These are phyloP conservation scores for Juncus effusus DNA, from an alignment of 176 grass and related monocot genomes.

Conservation along the genomic window DNA sequence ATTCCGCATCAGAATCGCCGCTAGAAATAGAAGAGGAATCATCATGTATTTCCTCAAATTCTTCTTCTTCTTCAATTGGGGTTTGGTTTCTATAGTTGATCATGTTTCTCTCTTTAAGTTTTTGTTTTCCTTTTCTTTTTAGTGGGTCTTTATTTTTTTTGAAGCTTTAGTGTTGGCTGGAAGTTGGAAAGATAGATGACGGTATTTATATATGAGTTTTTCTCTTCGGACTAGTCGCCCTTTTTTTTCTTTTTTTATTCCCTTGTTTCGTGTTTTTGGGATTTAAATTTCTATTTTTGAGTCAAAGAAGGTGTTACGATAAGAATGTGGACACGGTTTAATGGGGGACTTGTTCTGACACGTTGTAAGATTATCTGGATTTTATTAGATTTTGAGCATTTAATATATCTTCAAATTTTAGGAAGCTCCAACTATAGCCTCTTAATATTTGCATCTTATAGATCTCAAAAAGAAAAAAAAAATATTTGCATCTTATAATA, in stretches of 20 bases:
- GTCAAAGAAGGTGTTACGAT: background rate
- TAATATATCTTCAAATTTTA: background rate
- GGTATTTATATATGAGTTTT: too few relatives aligned
- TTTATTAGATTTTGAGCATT: background rate
- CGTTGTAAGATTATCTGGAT: background rate
- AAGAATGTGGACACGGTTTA: background rate
- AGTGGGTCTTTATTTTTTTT: conserved; percentile 25
- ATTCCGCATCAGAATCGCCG: conserved; percentile 36
- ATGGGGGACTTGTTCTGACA: background rate
- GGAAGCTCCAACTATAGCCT: background rate
- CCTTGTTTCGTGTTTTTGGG: too few relatives aligned
- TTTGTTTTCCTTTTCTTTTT: conserved; percentile 14
- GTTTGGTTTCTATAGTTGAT: conserved; percentile 7
- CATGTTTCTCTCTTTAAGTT: conserved; percentile 4
- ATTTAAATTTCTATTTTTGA: too few relatives aligned
- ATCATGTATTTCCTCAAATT: conserved; percentile 46
- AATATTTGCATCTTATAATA: too few relatives aligned
- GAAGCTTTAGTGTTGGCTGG: conserved; percentile 18
- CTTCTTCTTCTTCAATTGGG: conserved; percentile 31
- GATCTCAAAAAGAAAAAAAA: too few relatives aligned
- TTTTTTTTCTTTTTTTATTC: too few relatives aligned
- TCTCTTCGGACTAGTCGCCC: too few relatives aligned
- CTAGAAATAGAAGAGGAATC: conserved; percentile 56
- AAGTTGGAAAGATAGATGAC: background rate
- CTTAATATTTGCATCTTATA: too few relatives aligned